Percentiles rank a stretch among this genome's conserved stretches.
Conservation (phyloP, 176 grass and related monocot species). For the Poa annua region DNA sequence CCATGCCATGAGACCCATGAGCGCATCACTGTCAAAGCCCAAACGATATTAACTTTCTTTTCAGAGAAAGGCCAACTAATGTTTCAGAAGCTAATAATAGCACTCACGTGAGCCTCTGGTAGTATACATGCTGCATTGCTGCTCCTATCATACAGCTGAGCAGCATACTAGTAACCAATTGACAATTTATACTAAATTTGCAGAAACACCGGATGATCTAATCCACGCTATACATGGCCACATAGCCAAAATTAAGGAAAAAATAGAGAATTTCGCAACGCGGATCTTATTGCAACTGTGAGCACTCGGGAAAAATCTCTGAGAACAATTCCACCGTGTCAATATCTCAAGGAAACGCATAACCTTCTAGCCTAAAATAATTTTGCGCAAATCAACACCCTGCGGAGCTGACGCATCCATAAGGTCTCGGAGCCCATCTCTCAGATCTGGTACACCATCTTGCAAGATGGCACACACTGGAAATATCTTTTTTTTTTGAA, state of each 20-base stretch:
- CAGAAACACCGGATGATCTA: background rate
- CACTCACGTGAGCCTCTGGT: background rate
- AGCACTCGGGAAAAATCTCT: background rate
- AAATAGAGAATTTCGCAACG: background rate
- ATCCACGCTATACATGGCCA: background rate
- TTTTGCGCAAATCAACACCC: slow-evolving; percentile 60
- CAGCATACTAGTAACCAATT: background rate
- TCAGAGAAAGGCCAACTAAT: background rate
- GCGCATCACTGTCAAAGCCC: background rate
- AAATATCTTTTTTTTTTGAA: too few species aligned
- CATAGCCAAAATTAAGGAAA: background rate
- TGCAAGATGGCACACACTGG: slow-evolving; percentile 82
- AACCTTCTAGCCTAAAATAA: slow-evolving; percentile 40
- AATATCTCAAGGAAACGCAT: background rate
- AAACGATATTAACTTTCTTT: background rate
- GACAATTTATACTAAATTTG: background rate
- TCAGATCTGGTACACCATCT: slow-evolving; percentile 74
- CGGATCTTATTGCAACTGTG: slow-evolving; percentile 10
- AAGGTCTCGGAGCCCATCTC: slow-evolving; percentile 64
- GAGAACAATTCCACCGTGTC: background rate
- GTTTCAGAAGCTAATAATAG: background rate
- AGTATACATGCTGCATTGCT: background rate
- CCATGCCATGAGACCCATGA: background rate
- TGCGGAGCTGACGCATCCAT: slow-evolving; percentile 62
- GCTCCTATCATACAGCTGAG: too few species aligned